Evolutionary conservation across 1,284 basidiomycete genomes (phyloP).

Genomic region (Melampsora larici-populina): DNA sequence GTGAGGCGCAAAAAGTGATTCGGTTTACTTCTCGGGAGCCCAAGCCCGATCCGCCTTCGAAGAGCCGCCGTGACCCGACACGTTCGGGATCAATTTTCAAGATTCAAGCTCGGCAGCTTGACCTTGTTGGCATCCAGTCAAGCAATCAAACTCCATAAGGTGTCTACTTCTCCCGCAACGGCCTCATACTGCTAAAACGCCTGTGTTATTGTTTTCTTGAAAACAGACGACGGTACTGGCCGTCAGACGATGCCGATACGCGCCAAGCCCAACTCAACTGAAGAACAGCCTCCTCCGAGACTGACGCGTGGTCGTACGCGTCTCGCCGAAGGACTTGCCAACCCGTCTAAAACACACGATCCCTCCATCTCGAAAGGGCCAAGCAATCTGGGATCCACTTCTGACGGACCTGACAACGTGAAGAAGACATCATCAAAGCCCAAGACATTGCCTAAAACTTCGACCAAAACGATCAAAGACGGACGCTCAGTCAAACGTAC

Average conservation of each 20-base stretch:
- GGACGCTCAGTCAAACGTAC: not conserved
- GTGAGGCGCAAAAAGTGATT: too few species aligned
- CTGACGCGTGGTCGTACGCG: conserved; percentile 1
- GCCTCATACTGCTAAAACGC: too few species aligned
- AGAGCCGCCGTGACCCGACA: too few species aligned
- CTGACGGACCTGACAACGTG: not conserved
- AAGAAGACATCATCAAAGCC: not conserved
- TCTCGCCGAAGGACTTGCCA: not conserved
- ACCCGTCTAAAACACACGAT: not conserved
- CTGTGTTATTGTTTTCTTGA: too few species aligned
- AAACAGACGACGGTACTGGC: not conserved
- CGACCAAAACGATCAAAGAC: not conserved
- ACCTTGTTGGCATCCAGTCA: too few species aligned
- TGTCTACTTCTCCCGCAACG: too few species aligned
- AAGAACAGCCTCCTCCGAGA: conserved; percentile 2
- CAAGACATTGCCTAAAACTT: not conserved
- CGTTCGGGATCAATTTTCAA: too few species aligned
- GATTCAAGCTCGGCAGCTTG: too few species aligned
- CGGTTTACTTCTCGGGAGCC: too few species aligned
- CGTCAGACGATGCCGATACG: conserved; percentile 1
- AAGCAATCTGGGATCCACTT: not conserved
- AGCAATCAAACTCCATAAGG: too few species aligned
- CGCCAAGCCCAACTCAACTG: not conserved
- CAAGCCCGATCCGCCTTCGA: too few species aligned
- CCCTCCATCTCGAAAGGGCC: too few species aligned